phyloP scores from a whole-genome alignment of 2,329 filamentous ascomycete genomes.

The Pseudogymnoascus sp. region DNA sequence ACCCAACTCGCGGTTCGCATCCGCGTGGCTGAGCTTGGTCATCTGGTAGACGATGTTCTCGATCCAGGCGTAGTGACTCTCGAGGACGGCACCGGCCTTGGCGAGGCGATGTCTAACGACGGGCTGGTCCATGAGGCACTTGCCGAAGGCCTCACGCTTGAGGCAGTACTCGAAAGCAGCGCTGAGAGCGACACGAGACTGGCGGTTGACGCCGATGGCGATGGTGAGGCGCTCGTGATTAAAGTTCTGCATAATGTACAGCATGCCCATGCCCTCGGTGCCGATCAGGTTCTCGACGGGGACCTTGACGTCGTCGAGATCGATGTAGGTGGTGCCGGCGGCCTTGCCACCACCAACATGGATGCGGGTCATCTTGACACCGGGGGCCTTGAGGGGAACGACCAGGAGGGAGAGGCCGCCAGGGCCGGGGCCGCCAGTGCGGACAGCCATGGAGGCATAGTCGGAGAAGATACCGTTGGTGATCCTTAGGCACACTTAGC shows the following conservation, averaged over 20 bases:
- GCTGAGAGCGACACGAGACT: conserved; percentile 51
- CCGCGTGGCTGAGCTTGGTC: conserved; percentile 48
- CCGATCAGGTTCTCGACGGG: conserved; percentile 64
- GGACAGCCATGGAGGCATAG: conserved; percentile 61
- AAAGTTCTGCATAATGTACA: conserved; percentile 70
- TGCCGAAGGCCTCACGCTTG: conserved; percentile 60
- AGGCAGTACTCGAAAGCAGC: conserved; percentile 54
- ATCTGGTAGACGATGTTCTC: conserved; percentile 64
- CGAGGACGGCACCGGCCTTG: conserved; percentile 59
- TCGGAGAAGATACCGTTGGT: conserved; percentile 66
- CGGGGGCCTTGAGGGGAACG: conserved; percentile 60
- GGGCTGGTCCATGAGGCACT: conserved; percentile 63
- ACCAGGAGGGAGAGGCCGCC: conserved; percentile 62
- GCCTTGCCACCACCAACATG: conserved; percentile 57
- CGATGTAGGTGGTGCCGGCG: conserved; percentile 66
- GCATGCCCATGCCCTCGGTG: conserved; percentile 61
- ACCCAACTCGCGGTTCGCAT: conserved; percentile 55
- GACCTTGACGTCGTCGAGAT: conserved; percentile 66
- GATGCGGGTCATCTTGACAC: conserved; percentile 59
- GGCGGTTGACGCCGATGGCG: conserved; percentile 53
- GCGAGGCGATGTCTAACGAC: conserved; percentile 65
- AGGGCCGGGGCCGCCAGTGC: conserved; percentile 52
- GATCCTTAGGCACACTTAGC: conserved; percentile 37
- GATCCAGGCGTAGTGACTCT: conserved; percentile 64
- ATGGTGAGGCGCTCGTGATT: conserved; percentile 69